These are phyloP conservation scores for Gleditsia sinensis DNA, from an alignment of 306 rosid genomes.

Conservation along the genomic window DNA sequence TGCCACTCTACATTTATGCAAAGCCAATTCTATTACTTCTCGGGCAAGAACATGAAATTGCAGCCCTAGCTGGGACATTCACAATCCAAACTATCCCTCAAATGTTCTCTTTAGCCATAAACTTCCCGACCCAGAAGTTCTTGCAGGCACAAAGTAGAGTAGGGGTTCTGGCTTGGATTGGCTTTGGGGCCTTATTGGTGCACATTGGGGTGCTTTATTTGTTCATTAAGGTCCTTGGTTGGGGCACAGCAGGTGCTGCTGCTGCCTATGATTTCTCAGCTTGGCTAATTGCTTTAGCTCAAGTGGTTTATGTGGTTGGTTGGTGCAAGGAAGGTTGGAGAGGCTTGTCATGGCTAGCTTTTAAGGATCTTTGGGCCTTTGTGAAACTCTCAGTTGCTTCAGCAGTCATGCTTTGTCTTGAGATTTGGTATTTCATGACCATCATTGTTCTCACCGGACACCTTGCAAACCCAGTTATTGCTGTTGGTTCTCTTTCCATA, in stretches of 20 bases:
- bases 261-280: constrained; percentile 65
- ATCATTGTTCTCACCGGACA: constrained; percentile 90
- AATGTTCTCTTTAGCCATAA: constrained; percentile 77
- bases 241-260: constrained; percentile 83
- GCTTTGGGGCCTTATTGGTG: constrained; percentile 43
- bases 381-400: constrained; percentile 79
- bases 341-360: constrained; percentile 84
- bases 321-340: constrained; percentile 83
- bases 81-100: constrained; percentile 82
- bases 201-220: constrained; percentile 52
- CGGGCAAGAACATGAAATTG: constrained; percentile 68
- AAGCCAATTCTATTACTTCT: constrained; percentile 64
- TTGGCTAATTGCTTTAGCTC: constrained; percentile 71
- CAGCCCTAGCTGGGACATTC: constrained; percentile 72
- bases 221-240: constrained; percentile 51
- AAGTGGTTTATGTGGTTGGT: constrained; percentile 63
- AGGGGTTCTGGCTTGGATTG: constrained; percentile 78
- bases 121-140: constrained; percentile 82
- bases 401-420: constrained; percentile 86
- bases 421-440: constrained; percentile 93
- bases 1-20: constrained; percentile 68
- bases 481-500: constrained; percentile 93
- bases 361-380: constrained; percentile 77
- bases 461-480: constrained; percentile 74
- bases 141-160: constrained; percentile 86